Base-by-base conservation (phyloP, 169 alveolate species). In the Plasmodium gonderi region DNA sequence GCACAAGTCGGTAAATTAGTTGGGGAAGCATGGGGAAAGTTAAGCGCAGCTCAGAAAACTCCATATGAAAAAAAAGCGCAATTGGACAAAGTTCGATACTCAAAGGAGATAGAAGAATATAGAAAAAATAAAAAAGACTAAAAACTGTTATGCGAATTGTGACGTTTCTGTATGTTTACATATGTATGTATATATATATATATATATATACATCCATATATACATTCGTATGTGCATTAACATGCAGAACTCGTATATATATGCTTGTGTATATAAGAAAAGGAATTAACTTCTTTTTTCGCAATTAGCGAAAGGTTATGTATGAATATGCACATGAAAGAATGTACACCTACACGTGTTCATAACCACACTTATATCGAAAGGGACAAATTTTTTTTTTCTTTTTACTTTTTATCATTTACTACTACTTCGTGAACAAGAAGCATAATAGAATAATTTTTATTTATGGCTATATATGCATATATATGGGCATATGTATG, bases 21-120 rank as follows among this genome's bases (percentile, higher is more conserved):
- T 60, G 98, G 98, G 6, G 98, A 97, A 42, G 98, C 98, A n/a
- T 97, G 98, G 98, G 97, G 97, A 83, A 80, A 96, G 11, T 94
- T 97, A 79, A 91, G 94, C 36, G 97, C 96, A 64, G 95, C 96
- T 40, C 97, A 97, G 69, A 97, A 97, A 93, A 95, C 96, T 20
- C 98, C 98, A 47, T 97, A 95, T 91, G 98, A 97, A 85, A 96
- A 96, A 90, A 94, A 95, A 91, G 98, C 98, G 3, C 98, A 92
- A 40, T 96, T 95, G 40, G 98, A 97, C 96, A 96, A 95, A 82
- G 96, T 91, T 42, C 92, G 98, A 33, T 97, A 97, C 87, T 98
- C 97, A 75, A 94, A 95, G 77, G 98, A 97, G 93, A 97, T 96
- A 95, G 96, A 94, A 23, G 97, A 91, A 44, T 96, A 96, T 82